These are phyloP conservation scores for Saccharomycopsis vini DNA, from an alignment of 805 yeast genomes.

Conservation along the genomic window DNA sequence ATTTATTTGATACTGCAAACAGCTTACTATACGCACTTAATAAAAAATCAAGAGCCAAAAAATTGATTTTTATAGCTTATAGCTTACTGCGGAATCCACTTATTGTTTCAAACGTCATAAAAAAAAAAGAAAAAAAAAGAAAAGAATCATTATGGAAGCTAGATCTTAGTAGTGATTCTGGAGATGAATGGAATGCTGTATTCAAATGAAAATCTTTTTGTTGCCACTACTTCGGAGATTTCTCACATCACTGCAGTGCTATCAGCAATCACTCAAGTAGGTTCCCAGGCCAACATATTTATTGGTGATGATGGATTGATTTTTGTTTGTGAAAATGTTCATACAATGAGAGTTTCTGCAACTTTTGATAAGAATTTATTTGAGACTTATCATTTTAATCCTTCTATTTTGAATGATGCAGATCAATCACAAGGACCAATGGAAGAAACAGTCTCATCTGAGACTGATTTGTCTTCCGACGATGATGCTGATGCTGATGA, in stretches of 20 bases:
- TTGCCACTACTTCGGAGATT: slow-evolving; percentile 38
- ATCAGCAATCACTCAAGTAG: slow-evolving; percentile 33
- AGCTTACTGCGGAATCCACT: no score
- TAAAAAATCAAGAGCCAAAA: no score
- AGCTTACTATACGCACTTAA: no score
- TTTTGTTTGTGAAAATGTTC: slow-evolving; percentile 40
- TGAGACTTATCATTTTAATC: slow-evolving; percentile 25
- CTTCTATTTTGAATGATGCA: slow-evolving; percentile 2
- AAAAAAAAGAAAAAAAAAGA: background rate
- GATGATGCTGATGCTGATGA: slow-evolving; percentile 7
- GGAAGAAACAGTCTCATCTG: slow-evolving; percentile 18
- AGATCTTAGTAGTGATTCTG: background rate
- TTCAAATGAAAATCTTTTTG: slow-evolving; percentile 15
- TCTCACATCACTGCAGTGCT: slow-evolving; percentile 39
- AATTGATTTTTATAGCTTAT: no score
- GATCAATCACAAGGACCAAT: slow-evolving; percentile 12
- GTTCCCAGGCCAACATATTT: slow-evolving; percentile 31
- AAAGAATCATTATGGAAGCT: background rate
- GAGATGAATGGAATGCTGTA: no score
- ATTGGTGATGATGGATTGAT: slow-evolving; percentile 44
- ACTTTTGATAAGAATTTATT: slow-evolving; percentile 32
- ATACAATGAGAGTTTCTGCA: slow-evolving; percentile 29
- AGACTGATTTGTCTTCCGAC: slow-evolving; percentile 6
- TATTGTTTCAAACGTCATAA: no score
- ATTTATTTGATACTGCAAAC: no score